Conservation (phyloP, 495 filamentous ascomycete species). For the Aspergillus bridgeri region DNA sequence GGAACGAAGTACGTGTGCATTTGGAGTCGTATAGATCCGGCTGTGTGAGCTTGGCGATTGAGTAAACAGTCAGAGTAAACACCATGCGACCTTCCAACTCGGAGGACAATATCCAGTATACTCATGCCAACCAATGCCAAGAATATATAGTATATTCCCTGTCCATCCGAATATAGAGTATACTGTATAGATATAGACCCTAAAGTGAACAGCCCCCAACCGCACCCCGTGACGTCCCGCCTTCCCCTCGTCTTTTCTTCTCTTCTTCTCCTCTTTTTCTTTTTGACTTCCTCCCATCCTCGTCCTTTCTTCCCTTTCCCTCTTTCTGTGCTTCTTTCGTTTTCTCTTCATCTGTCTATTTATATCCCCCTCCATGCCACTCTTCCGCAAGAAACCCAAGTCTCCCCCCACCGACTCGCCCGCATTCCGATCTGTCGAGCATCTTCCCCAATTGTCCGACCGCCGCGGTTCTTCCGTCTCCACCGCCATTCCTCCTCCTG, state of each 20-base stretch:
- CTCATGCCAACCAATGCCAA: too few species aligned
- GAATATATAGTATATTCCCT: too few species aligned
- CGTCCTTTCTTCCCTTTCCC: neutral
- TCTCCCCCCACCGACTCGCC: conserved; percentile 23
- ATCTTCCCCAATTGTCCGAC: conserved; percentile 24
- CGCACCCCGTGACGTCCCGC: neutral
- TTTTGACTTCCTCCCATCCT: neutral
- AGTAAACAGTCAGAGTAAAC: too few species aligned
- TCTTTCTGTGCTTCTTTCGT: neutral
- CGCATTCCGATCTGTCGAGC: conserved; percentile 34
- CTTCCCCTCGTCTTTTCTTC: neutral
- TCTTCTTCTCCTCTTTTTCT: neutral
- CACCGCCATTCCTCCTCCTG: conserved; percentile 12
- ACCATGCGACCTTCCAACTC: too few species aligned
- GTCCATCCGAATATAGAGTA: too few species aligned
- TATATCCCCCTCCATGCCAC: neutral
- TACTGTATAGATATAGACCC: too few species aligned
- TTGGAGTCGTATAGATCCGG: too few species aligned
- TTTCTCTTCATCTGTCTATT: neutral
- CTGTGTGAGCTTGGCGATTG: too few species aligned
- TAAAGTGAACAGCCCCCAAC: neutral
- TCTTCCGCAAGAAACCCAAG: neutral
- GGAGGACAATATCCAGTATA: too few species aligned
- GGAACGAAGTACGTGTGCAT: too few species aligned
- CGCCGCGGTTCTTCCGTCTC: conserved; percentile 18